Evolutionary conservation across 495 filamentous ascomycete genomes (phyloP), one percentile per base, ranked within the genome.

Genomic region (Penicillium cataractarum): DNA sequence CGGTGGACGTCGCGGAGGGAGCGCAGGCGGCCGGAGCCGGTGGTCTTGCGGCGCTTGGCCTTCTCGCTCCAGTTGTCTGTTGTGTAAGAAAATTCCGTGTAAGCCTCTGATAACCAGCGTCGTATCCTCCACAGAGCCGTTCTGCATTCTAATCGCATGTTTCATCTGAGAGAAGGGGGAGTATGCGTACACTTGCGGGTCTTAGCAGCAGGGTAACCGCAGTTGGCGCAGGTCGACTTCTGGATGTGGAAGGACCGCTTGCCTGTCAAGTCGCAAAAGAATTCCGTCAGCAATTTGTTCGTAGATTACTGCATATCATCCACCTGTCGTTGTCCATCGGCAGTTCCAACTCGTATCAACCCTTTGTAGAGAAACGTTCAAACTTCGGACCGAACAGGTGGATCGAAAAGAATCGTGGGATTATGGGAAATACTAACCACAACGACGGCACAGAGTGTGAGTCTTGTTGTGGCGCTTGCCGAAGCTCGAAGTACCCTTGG

Each of bases 391-490:
- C 63, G 64, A 59, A 57, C 48, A 54, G 55, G 42, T 66, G 37
- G 48, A 24, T 63, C 62, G 51, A 67, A 55, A 26, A 65, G 63
- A 53, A 44, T 66, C 51, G 61, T 58, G 60, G 58, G 59, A 57
- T 61, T 63, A 42, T 32, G 22, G 35, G 60, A 48, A 67, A 75
- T 85, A 90, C 90, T 85, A 78, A 96, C 95, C 95, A 89, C 95
- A 99, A 81, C 95, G 96, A 86, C 96, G 89, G 91, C 95, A 99
- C 79, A 99, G 87, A 72, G 92, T 95, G 87, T 99, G 95, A 81
- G 96, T 92, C 86, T 99, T 99, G 86, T 94, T 99, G 87, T 99
- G 92, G 87, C 92, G 92, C 88, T 94, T 95, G 82, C 93, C 93
- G 81, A 96, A 97, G 84, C 89, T 92, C 78, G 90, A 92, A 76